Evolutionary conservation across 257 asterid species (phyloP).

Genomic region (Lycium barbarum): DNA sequence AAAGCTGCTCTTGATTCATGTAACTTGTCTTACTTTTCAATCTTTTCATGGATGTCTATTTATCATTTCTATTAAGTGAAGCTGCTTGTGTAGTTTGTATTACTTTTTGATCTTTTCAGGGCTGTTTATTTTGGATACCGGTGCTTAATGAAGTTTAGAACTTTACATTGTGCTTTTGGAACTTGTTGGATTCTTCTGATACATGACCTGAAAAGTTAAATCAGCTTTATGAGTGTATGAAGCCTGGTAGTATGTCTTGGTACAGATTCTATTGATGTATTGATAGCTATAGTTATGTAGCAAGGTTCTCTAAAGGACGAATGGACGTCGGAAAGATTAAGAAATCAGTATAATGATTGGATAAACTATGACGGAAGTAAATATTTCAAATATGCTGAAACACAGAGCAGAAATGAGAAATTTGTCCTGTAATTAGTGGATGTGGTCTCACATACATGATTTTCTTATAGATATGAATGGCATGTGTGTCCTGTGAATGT

Average conservation of each 20-base stretch:
- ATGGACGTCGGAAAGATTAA: not conserved
- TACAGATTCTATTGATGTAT: not conserved
- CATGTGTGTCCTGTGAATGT: not conserved
- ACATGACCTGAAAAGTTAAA: too few species aligned
- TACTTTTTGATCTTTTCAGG: not conserved
- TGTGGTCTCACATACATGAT: not conserved
- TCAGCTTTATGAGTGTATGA: not conserved
- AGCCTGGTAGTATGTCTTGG: not conserved
- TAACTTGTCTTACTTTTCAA: not conserved
- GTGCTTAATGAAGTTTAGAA: not conserved
- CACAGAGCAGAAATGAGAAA: not conserved
- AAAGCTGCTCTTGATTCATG: not conserved
- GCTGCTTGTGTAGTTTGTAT: not conserved
- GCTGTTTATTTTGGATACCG: not conserved
- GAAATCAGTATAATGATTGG: not conserved
- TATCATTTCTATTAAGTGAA: not conserved
- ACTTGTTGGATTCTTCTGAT: not conserved
- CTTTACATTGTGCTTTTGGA: not conserved
- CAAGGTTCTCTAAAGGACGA: not conserved
- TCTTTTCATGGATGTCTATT: not conserved
- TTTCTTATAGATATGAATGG: not conserved
- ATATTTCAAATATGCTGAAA: not conserved
- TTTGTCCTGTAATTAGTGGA: not conserved
- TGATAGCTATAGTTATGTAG: not conserved
- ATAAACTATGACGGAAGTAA: not conserved